Percentiles rank a stretch among this genome's conserved stretches.
These are phyloP conservation scores for Nymphaea thermarum DNA, from an alignment of 164 flowering plant species.

Conservation along the genomic window DNA sequence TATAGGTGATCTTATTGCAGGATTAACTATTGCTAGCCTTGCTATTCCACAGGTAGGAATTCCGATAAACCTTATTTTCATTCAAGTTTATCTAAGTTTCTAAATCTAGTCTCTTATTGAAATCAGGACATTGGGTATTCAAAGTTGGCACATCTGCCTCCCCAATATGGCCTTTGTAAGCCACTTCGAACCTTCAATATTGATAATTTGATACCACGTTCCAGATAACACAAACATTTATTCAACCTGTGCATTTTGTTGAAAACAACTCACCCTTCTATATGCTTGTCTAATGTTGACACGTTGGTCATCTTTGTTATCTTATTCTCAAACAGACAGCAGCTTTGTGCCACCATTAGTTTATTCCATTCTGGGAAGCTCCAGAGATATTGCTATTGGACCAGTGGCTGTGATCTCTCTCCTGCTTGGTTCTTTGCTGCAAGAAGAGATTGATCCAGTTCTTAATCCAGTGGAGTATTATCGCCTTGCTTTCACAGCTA, in stretches of 20 bases:
- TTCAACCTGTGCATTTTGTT: too few relatives aligned
- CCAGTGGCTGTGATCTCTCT: conserved; percentile 97
- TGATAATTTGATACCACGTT: too few relatives aligned
- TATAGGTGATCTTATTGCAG: conserved; percentile 63
- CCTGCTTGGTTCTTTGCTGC: conserved; percentile 72
- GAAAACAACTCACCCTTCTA: not conserved
- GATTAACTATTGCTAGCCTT: conserved; percentile 87
- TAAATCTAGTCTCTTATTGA: conserved; percentile 1
- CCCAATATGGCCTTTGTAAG: conserved; percentile 73
- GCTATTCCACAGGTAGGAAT: conserved; percentile 76
- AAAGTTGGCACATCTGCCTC: conserved; percentile 53
- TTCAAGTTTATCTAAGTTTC: conserved; percentile 1
- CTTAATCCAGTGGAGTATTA: conserved; percentile 36
- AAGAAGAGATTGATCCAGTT: conserved; percentile 48
- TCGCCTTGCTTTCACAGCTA: conserved; percentile 86
- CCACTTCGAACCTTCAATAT: not conserved
- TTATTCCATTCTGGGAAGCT: conserved; percentile 96
- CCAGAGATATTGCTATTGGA: conserved; percentile 91
- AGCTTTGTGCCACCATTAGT: conserved; percentile 93
- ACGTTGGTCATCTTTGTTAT: not conserved
- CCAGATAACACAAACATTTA: too few relatives aligned
- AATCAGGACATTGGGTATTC: conserved; percentile 66
- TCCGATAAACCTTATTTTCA: not conserved
- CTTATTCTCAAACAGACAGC: conserved; percentile 35
- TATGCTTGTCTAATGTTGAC: not conserved